These are phyloP conservation scores for Abortiporus biennis DNA, from an alignment of 1,284 basidiomycete species.

Conservation along the genomic window DNA sequence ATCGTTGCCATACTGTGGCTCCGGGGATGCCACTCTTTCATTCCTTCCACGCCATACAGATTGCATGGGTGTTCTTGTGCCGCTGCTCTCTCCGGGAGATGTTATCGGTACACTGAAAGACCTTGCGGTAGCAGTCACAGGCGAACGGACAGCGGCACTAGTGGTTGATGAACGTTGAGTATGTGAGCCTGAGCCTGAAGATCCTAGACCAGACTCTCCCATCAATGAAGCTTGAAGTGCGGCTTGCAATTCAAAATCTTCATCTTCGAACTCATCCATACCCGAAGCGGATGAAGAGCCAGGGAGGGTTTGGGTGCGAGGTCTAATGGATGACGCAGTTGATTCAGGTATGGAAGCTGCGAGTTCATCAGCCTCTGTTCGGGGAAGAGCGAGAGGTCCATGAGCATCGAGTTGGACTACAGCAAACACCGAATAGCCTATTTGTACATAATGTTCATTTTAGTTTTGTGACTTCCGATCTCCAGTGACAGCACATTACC, in stretches of 20 bases:
- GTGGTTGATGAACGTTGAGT: background rate
- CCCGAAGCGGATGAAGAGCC: constrained; percentile 15
- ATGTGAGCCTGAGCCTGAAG: background rate
- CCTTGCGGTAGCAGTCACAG: background rate
- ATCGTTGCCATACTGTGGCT: constrained; percentile 9
- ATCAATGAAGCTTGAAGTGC: constrained; percentile 76
- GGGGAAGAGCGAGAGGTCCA: constrained; percentile 44
- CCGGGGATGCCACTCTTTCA: background rate
- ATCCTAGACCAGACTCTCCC: constrained; percentile 12
- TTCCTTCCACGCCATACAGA: background rate
- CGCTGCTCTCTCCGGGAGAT: background rate
- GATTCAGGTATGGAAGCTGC: constrained; percentile 55
- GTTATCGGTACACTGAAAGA: constrained; percentile 3
- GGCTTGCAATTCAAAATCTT: constrained; percentile 83
- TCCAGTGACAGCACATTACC: constrained; percentile 34
- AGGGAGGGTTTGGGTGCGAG: constrained; percentile 5
- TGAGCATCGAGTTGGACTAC: constrained; percentile 53
- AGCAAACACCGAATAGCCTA: constrained; percentile 88
- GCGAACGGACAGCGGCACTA: constrained; percentile 1
- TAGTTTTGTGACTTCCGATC: background rate
- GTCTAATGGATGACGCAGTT: constrained; percentile 22
- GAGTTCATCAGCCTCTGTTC: constrained; percentile 59
- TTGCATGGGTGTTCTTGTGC: background rate
- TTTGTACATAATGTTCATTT: background rate
- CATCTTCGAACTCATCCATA: constrained; percentile 56